Conservation (phyloP, 176 grass and related monocot species). For the Phyllostachys edulis region DNA sequence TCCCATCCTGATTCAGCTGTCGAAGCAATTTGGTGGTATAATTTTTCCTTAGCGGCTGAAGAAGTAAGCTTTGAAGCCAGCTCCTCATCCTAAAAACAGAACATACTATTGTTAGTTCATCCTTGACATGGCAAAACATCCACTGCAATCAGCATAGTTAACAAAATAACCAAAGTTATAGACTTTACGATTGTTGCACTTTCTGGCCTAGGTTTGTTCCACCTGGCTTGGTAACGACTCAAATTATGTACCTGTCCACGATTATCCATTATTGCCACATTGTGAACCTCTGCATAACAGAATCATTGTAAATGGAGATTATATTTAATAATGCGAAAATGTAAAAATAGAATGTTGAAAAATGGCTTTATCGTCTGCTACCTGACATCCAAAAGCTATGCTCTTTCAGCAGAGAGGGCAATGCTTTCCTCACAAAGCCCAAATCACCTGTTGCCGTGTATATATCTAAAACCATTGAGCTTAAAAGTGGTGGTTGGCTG, state of each 20-base stretch:
- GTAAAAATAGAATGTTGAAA: conserved; percentile 22
- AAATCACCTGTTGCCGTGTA: conserved; percentile 63
- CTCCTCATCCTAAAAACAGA: conserved; percentile 62
- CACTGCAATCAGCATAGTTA: neutral
- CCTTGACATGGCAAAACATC: neutral
- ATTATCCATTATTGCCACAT: conserved; percentile 63
- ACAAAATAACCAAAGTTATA: neutral
- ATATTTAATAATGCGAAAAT: conserved; percentile 15
- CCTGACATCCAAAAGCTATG: conserved; percentile 97
- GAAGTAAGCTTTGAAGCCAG: conserved; percentile 56
- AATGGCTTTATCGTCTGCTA: neutral
- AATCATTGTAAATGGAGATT: conserved; percentile 13
- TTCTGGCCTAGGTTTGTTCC: conserved; percentile 96
- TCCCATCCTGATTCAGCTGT: conserved; percentile 96
- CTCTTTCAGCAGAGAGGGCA: conserved; percentile 78
- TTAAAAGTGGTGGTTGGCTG: conserved; percentile 93
- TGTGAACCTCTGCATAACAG: conserved; percentile 63
- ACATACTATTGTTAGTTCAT: conserved; percentile 12
- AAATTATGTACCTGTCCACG: conserved; percentile 56
- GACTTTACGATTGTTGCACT: conserved; percentile 70
- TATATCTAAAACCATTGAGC: conserved; percentile 81
- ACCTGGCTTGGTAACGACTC: conserved; percentile 73
- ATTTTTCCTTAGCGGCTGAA: conserved; percentile 53
- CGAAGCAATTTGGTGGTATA: conserved; percentile 81
- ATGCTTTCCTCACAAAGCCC: conserved; percentile 50